Evolutionary conservation across 208 protist genomes (phyloP).

Genomic region (Trypanosoma platydactyli): DNA sequence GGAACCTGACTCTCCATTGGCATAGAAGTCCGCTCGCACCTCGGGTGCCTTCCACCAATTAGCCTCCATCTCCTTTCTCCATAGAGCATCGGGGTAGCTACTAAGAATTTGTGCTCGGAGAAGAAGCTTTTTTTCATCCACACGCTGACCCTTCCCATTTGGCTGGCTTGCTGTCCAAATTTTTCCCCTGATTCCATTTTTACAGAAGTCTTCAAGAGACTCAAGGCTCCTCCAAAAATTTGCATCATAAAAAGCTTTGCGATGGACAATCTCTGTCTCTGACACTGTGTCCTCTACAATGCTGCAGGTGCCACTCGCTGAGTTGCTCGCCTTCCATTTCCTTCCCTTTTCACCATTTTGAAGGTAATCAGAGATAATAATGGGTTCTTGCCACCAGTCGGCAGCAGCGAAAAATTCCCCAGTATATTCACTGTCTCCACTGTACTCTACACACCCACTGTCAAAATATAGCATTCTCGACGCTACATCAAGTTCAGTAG

Average conservation of each 20-base stretch:
- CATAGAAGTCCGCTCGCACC: constrained; percentile 27
- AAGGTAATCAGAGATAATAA: constrained; percentile 29
- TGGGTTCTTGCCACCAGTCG: constrained; percentile 33
- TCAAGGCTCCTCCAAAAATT: constrained; percentile 27
- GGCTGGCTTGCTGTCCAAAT: constrained; percentile 21
- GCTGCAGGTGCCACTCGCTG: constrained; percentile 17
- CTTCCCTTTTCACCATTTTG: constrained; percentile 25
- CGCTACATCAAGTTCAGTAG: constrained; percentile 18
- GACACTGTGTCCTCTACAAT: constrained; percentile 8
- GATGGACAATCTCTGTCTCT: constrained; percentile 17
- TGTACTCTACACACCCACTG: constrained; percentile 23
- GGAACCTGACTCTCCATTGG: constrained; percentile 27
- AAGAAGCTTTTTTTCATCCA: constrained; percentile 22
- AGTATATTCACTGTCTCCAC: constrained; percentile 26
- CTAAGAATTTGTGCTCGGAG: constrained; percentile 27
- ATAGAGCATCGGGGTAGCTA: constrained; percentile 10
- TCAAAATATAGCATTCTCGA: constrained; percentile 27
- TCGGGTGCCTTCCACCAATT: constrained; percentile 47
- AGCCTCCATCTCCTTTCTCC: constrained; percentile 25
- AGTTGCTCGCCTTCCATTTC: constrained; percentile 25
- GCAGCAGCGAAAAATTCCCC: constrained; percentile 15
- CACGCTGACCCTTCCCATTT: constrained; percentile 20
- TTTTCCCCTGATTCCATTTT: constrained; percentile 28
- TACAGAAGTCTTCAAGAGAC: constrained; percentile 21
- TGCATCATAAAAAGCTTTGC: constrained; percentile 11